phyloP scores from a whole-genome alignment of 2,329 filamentous ascomycete species.

The Chalaropsis thielavioides region DNA sequence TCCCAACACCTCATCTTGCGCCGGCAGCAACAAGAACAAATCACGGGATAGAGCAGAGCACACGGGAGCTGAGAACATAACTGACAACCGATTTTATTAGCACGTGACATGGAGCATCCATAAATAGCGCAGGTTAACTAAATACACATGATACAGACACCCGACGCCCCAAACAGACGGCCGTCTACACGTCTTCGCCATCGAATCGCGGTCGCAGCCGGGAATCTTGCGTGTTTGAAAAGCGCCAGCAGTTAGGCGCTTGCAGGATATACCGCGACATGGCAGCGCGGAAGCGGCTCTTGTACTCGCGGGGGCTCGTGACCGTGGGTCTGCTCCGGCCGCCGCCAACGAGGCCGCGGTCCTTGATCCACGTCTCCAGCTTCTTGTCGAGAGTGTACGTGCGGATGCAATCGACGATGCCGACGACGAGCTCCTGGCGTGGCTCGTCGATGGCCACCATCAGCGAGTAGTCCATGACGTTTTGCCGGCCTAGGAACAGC shows the following conservation, averaged over 20 bases:
- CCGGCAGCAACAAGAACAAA: too few relatives aligned
- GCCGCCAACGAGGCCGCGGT: conserved; percentile 67
- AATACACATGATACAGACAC: too few relatives aligned
- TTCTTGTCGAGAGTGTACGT: conserved; percentile 99
- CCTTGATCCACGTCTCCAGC: conserved; percentile 99
- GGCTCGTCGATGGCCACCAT: conserved; percentile 96
- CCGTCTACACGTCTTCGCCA: background rate
- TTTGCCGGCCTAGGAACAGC: conserved; percentile 80
- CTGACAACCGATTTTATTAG: background rate
- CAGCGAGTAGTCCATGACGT: conserved; percentile 97
- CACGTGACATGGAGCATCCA: background rate
- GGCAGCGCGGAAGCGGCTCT: conserved; percentile 84
- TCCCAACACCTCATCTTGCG: too few relatives aligned
- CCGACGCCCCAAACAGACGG: too few relatives aligned
- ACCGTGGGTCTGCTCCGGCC: conserved; percentile 80
- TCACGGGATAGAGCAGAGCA: too few relatives aligned
- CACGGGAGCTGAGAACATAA: too few relatives aligned
- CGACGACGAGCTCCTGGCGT: conserved; percentile 81
- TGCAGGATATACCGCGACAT: conserved; percentile 82
- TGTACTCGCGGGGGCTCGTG: conserved; percentile 94
- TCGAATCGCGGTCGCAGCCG: conserved; percentile 7
- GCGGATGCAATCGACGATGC: conserved; percentile 95
- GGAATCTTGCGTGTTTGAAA: conserved; percentile 28
- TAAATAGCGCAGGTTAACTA: background rate
- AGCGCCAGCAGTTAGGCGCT: conserved; percentile 62